Percentiles rank a stretch among this genome's conserved stretches.
These are phyloP conservation scores for Chytriomyces sp. DNA, from an alignment of 192 early-diverging fungal species.

Conservation along the genomic window DNA sequence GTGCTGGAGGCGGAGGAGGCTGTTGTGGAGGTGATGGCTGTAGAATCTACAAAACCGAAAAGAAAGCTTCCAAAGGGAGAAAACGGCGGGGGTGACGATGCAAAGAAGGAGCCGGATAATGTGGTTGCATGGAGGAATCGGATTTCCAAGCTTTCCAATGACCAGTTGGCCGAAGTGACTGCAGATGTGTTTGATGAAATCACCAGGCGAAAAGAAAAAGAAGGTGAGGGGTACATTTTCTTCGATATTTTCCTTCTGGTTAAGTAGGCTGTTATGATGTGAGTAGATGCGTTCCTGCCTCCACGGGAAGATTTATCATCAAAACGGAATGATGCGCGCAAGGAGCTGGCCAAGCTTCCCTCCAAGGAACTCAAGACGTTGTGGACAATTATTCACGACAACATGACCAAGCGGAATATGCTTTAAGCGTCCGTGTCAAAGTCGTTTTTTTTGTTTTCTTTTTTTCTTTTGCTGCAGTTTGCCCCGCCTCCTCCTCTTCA, in stretches of 20 bases:
- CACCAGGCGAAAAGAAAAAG: slow-evolving; percentile 36
- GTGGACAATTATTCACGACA: slow-evolving; percentile 39
- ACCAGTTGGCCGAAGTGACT: slow-evolving; percentile 38
- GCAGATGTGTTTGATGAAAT: slow-evolving; percentile 41
- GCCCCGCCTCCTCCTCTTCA: neutral
- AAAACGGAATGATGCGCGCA: slow-evolving; percentile 40
- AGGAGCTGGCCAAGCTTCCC: slow-evolving; percentile 38
- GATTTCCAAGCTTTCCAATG: slow-evolving; percentile 36
- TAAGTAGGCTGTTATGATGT: neutral
- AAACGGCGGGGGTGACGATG: neutral
- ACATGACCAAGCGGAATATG: slow-evolving; percentile 37
- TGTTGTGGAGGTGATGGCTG: neutral
- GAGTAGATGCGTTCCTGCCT: slow-evolving; percentile 31
- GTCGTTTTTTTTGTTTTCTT: neutral
- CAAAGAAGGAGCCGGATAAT: slow-evolving; percentile 16
- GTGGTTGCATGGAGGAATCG: slow-evolving; percentile 19
- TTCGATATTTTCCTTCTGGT: neutral
- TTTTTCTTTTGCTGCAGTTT: neutral
- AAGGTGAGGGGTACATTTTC: slow-evolving; percentile 20
- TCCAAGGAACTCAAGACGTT: slow-evolving; percentile 35
- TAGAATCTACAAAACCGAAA: neutral
- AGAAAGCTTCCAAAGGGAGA: neutral
- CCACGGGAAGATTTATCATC: slow-evolving; percentile 32
- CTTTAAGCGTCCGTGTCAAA: neutral
- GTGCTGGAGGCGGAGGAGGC: slow-evolving; percentile 1